These are phyloP conservation scores for Golubevia pallescens DNA, from an alignment of 1,284 basidiomycete genomes.

Conservation along the genomic window DNA sequence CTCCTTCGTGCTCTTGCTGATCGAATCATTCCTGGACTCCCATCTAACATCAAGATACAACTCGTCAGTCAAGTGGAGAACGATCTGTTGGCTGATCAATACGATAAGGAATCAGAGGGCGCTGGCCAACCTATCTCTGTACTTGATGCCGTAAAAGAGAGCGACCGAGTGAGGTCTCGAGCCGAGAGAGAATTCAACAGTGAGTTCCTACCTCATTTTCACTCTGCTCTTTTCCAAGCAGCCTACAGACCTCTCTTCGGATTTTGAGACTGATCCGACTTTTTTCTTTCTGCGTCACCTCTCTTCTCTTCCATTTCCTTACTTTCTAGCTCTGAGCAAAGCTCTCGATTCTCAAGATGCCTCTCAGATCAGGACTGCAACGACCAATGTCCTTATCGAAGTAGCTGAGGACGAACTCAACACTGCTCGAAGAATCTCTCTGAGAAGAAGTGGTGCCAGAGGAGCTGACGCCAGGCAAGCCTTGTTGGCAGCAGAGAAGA, in stretches of 20 bases:
- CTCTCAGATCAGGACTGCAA: constrained; percentile 31
- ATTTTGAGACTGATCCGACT: neutral
- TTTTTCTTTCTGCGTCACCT: neutral
- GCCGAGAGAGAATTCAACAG: constrained; percentile 52
- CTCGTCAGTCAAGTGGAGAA: constrained; percentile 69
- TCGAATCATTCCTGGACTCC: constrained; percentile 69
- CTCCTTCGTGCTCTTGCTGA: constrained; percentile 67
- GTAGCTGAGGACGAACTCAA: constrained; percentile 66
- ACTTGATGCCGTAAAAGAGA: constrained; percentile 64
- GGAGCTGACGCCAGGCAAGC: constrained; percentile 72
- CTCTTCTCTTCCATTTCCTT: neutral
- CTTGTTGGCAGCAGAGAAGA: constrained; percentile 69
- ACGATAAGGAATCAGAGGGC: constrained; percentile 16
- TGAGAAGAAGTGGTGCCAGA: constrained; percentile 71
- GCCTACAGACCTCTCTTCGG: too few relatives aligned
- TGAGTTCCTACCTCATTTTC: constrained; percentile 23
- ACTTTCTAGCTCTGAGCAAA: constrained; percentile 29
- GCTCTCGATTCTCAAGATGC: constrained; percentile 57
- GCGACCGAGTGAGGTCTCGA: constrained; percentile 55
- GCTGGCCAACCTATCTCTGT: constrained; percentile 26
- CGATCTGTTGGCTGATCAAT: constrained; percentile 46
- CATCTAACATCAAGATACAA: constrained; percentile 68
- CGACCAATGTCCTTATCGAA: constrained; percentile 41
- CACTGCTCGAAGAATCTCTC: constrained; percentile 70
- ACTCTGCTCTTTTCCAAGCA: neutral